phyloP scores from a whole-genome alignment of 768 basidiomycete species.

The Vishniacozyma victoriae region DNA sequence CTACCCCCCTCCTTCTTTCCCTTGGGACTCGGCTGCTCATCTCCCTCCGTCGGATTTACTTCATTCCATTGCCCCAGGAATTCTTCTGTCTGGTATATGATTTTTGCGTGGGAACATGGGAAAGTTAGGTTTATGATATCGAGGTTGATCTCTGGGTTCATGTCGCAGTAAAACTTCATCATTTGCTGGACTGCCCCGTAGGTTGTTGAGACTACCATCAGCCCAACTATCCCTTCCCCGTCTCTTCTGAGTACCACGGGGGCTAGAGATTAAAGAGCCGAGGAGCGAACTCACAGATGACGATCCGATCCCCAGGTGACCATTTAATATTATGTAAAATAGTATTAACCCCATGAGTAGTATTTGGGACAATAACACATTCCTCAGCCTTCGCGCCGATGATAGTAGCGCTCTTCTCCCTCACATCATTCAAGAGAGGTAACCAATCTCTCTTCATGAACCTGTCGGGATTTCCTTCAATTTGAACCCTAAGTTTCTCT shows the following conservation, averaged over 20 bases:
- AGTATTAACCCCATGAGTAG: slow-evolving; percentile 62
- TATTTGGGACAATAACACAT: slow-evolving; percentile 52
- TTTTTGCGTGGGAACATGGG: slow-evolving; percentile 56
- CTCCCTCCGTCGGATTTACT: slow-evolving; percentile 39
- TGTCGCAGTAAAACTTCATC: slow-evolving; percentile 56
- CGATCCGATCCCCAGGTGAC: slow-evolving; percentile 62
- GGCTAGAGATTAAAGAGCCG: slow-evolving; percentile 1
- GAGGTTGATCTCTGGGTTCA: slow-evolving; percentile 54
- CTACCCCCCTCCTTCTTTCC: slow-evolving; percentile 46
- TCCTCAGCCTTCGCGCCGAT: slow-evolving; percentile 45
- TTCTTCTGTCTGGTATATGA: slow-evolving; percentile 50
- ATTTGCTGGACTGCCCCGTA: slow-evolving; percentile 57
- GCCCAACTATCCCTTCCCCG: no score
- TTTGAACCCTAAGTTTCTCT: slow-evolving; percentile 29
- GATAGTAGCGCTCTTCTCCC: slow-evolving; percentile 36
- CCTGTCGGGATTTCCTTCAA: slow-evolving; percentile 44
- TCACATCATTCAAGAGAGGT: slow-evolving; percentile 34
- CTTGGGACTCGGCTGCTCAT: slow-evolving; percentile 22
- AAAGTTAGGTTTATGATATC: slow-evolving; percentile 55
- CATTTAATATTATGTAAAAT: slow-evolving; percentile 64
- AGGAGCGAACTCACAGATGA: slow-evolving; percentile 51
- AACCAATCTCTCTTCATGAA: slow-evolving; percentile 44
- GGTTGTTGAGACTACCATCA: slow-evolving; percentile 53
- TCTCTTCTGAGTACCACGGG: not conserved
- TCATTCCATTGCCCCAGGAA: slow-evolving; percentile 21